These are phyloP conservation scores for Zygotorulaspora sp. DNA, from an alignment of 805 yeast species.

Conservation along the genomic window DNA sequence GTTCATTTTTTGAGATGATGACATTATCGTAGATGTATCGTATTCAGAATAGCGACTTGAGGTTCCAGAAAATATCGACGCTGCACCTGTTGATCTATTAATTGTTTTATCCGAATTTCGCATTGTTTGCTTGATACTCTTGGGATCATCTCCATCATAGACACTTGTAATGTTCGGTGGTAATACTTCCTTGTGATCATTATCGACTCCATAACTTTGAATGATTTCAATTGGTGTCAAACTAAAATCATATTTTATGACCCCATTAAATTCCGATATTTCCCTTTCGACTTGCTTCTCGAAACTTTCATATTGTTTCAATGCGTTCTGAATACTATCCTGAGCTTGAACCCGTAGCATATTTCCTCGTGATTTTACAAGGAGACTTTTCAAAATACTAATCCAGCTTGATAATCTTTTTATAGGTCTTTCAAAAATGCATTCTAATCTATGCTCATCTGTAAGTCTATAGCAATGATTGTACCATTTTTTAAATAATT, in stretches of 20 bases:
- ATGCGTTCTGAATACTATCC: slow-evolving; percentile 4
- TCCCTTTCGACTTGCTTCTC: slow-evolving; percentile 16
- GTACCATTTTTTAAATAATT: slow-evolving; percentile 33
- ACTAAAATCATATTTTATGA: slow-evolving; percentile 22
- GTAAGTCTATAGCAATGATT: slow-evolving; percentile 32
- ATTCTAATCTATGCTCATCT: slow-evolving; percentile 29
- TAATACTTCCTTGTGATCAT: not conserved
- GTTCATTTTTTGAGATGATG: no score
- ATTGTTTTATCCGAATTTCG: slow-evolving; percentile 1
- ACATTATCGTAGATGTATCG: slow-evolving; percentile 3
- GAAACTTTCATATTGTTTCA: slow-evolving; percentile 16
- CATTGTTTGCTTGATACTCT: not conserved
- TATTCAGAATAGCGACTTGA: slow-evolving; percentile 22
- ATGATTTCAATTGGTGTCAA: slow-evolving; percentile 31
- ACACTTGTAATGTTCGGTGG: no score
- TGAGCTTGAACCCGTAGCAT: slow-evolving; percentile 1
- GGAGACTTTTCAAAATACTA: slow-evolving; percentile 9
- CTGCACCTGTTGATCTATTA: not conserved
- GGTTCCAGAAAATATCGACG: slow-evolving; percentile 12
- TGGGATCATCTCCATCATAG: no score
- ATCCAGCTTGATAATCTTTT: slow-evolving; percentile 31
- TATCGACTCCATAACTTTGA: slow-evolving; percentile 23
- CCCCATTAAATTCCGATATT: slow-evolving; percentile 17
- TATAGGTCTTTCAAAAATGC: slow-evolving; percentile 34
- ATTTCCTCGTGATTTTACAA: slow-evolving; percentile 1